These are phyloP conservation scores for Circinella umbellata DNA, from an alignment of 371 early-diverging fungal genomes.

Conservation along the genomic window DNA sequence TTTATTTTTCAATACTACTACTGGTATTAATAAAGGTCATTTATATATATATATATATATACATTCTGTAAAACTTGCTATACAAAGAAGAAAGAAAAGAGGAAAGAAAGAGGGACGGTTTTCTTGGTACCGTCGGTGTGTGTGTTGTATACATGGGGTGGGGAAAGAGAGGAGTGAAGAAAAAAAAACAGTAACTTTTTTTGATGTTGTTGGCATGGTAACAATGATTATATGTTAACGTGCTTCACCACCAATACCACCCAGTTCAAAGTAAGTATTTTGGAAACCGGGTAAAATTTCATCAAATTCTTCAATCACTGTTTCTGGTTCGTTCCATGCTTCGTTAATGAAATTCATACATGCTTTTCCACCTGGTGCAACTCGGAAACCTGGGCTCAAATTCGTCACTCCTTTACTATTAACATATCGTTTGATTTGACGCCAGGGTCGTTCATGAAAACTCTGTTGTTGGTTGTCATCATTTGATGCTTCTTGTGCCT, in stretches of 20 bases:
- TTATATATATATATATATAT: conserved; percentile 6
- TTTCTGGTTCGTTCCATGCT: conserved; percentile 35
- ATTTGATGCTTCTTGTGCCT: not conserved
- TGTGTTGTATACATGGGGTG: too few relatives aligned
- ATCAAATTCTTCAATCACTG: conserved; percentile 34
- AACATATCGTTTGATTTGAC: conserved; percentile 37
- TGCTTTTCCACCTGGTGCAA: conserved; percentile 35
- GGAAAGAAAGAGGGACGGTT: too few relatives aligned
- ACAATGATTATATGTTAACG: conserved; percentile 6
- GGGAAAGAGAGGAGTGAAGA: too few relatives aligned
- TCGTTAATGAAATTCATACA: conserved; percentile 46
- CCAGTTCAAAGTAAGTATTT: conserved; percentile 37
- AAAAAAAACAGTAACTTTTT: too few relatives aligned
- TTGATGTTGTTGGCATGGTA: too few relatives aligned
- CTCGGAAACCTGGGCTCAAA: conserved; percentile 40
- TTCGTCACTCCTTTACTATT: conserved; percentile 28
- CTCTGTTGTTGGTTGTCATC: too few relatives aligned
- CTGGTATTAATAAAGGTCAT: too few relatives aligned
- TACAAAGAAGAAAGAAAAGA: too few relatives aligned
- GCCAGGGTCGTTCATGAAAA: conserved; percentile 39
- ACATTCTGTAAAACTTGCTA: not conserved
- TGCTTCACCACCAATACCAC: conserved; percentile 51
- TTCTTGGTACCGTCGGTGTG: too few relatives aligned
- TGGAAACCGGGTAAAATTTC: conserved; percentile 31
- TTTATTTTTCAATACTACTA: too few relatives aligned